A percentile compares a stretch with the other conserved stretches of the same genome.
Conservation (phyloP, 2,329 filamentous ascomycete genomes). For the Eutypella sp. region DNA sequence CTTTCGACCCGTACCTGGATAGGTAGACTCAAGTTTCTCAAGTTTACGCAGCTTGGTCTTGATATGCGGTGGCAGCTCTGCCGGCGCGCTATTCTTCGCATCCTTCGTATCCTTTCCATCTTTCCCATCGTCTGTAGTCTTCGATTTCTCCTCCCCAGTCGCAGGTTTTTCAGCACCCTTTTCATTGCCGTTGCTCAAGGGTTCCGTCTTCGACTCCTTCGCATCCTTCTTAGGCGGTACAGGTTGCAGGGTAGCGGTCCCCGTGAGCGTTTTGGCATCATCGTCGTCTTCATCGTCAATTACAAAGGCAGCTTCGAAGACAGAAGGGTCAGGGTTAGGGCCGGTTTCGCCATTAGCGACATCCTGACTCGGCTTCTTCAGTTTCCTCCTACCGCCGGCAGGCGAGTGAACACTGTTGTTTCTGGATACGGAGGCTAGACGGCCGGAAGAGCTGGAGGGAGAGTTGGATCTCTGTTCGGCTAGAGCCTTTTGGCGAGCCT, state of each 20-base stretch:
- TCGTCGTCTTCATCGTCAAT: constrained; percentile 87
- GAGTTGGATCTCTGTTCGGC: constrained; percentile 40
- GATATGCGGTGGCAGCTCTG: constrained; percentile 69
- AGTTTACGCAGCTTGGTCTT: constrained; percentile 73
- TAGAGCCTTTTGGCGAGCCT: constrained; percentile 65
- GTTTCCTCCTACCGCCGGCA: constrained; percentile 29
- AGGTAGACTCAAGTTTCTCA: constrained; percentile 84
- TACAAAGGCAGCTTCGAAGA: constrained; percentile 82
- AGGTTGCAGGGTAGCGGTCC: constrained; percentile 53
- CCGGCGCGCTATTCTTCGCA: constrained; percentile 15
- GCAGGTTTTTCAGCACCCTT: constrained; percentile 4
- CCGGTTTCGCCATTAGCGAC: constrained; percentile 32
- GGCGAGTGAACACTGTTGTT: constrained; percentile 30
- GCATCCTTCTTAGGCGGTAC: constrained; percentile 29
- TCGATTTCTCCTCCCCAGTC: constrained; percentile 9
- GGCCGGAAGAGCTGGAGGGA: constrained; percentile 37
- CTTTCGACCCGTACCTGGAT: constrained; percentile 66
- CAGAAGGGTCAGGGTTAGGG: constrained; percentile 71
- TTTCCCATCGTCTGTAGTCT: constrained; percentile 3
- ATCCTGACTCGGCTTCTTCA: constrained; percentile 38
- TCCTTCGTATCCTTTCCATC: constrained; percentile 18
- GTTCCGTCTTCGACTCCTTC: constrained; percentile 15
- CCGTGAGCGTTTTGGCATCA: constrained; percentile 67
- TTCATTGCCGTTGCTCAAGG: constrained; percentile 9
- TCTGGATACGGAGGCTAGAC: constrained; percentile 39